Conservation (phyloP, 768 basidiomycete genomes). For the Auricularia heimuer region DNA sequence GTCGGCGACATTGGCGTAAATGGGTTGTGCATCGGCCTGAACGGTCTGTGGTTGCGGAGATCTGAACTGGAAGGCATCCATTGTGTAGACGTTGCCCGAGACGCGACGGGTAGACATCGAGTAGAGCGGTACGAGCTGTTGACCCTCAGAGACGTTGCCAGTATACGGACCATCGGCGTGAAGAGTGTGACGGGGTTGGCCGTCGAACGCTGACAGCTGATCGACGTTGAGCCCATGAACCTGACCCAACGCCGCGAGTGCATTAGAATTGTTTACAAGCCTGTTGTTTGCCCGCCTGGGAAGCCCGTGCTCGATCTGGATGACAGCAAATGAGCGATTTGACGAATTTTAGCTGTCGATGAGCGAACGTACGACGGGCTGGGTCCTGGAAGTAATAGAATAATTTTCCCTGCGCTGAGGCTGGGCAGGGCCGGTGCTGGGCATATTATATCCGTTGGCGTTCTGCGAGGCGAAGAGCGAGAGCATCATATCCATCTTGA, state of each 20-base stretch:
- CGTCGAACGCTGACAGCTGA: background rate
- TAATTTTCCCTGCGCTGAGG: background rate
- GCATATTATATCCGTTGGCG: background rate
- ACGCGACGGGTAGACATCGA: background rate
- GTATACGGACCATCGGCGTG: background rate
- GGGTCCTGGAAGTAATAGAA: background rate
- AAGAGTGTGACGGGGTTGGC: background rate
- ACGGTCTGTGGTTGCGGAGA: background rate
- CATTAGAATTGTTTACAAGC: background rate
- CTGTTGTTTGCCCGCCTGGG: no score
- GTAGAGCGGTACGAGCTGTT: background rate
- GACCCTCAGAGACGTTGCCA: background rate
- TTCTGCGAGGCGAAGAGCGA: background rate
- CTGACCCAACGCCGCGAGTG: background rate
- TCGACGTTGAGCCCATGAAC: background rate
- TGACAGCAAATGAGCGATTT: no score
- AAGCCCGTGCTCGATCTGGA: no score
- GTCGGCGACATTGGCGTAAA: background rate
- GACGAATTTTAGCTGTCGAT: no score
- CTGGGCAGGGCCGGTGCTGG: background rate
- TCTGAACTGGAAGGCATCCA: background rate
- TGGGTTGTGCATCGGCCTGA: background rate
- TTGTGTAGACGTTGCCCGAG: background rate
- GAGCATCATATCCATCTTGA: slow-evolving; percentile 3
- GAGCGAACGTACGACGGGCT: no score